A percentile compares a stretch with the other conserved stretches of the same genome.
phyloP scores from a whole-genome alignment of 108 stramenopile genomes.

The Pseudonitzschia delicatissima region DNA sequence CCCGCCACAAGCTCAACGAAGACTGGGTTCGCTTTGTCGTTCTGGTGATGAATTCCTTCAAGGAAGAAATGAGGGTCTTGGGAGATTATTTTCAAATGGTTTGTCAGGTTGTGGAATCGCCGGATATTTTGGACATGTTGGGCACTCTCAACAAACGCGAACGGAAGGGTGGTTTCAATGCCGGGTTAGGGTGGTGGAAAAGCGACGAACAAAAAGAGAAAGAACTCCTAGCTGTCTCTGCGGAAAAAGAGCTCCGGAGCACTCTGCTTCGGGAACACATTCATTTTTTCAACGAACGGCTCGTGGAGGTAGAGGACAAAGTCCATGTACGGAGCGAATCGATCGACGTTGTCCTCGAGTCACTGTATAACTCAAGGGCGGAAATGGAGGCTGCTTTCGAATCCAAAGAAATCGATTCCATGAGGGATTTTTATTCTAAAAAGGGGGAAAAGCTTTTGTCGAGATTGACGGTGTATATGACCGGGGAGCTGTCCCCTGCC shows the following conservation, averaged over 20 bases:
- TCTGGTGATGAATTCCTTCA: slow-evolving; percentile 27
- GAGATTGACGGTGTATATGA: slow-evolving; percentile 25
- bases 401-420: slow-evolving; percentile 9
- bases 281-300: slow-evolving; percentile 33
- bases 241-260: slow-evolving; percentile 30
- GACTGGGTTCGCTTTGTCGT: slow-evolving; percentile 42
- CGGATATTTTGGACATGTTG: slow-evolving; percentile 34
- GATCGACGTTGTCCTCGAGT: slow-evolving; percentile 28
- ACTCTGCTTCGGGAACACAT: slow-evolving; percentile 31
- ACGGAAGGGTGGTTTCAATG: not conserved
- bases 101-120: slow-evolving; percentile 34
- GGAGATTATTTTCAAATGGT: slow-evolving; percentile 45
- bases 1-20: slow-evolving; percentile 26
- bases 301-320: slow-evolving; percentile 37
- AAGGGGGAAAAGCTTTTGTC: slow-evolving; percentile 23
- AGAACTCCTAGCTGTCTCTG: slow-evolving; percentile 5
- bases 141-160: not conserved
- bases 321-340: slow-evolving; percentile 27
- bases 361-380: slow-evolving; percentile 5
- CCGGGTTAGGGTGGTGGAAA: slow-evolving; percentile 18
- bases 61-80: slow-evolving; percentile 38
- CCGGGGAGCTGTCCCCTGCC: slow-evolving; percentile 25
- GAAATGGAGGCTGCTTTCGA: slow-evolving; percentile 15
- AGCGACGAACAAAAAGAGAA: slow-evolving; percentile 12
- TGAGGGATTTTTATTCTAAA: slow-evolving; percentile 24